Percentiles rank a stretch among this genome's conserved stretches.
Evolutionary conservation across 1,284 basidiomycete genomes (phyloP).

Genomic region (Leccinum holopus): DNA sequence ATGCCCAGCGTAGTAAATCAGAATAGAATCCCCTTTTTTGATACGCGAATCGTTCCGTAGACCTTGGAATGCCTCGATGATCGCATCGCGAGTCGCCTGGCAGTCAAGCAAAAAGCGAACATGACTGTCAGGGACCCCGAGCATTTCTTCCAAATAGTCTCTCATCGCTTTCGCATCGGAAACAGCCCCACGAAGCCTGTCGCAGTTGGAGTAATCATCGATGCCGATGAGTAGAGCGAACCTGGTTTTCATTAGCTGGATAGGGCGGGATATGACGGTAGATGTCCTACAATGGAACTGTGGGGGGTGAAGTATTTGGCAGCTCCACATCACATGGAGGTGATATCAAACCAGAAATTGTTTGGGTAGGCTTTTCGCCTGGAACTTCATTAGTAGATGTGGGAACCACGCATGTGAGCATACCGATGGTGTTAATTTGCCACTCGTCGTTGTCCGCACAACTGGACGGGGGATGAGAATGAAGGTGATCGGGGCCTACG

Average conservation of each 20-base stretch:
- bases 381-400: neutral
- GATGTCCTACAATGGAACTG: neutral
- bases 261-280: neutral
- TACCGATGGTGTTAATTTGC: neutral
- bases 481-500: neutral
- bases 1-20: conserved; percentile 66
- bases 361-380: neutral
- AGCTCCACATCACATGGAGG: neutral
- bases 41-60: conserved; percentile 55
- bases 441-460: neutral
- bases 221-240: conserved; percentile 62
- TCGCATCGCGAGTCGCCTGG: conserved; percentile 53
- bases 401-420: neutral
- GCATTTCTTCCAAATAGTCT: conserved; percentile 48
- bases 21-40: conserved; percentile 52
- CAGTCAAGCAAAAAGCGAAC: conserved; percentile 51
- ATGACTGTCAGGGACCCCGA: conserved; percentile 53
- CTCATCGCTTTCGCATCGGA: conserved; percentile 54
- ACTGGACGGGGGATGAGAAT: neutral
- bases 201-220: conserved; percentile 54
- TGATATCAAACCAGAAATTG: neutral
- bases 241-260: conserved; percentile 18
- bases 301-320: neutral
- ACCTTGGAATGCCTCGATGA: conserved; percentile 51
- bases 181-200: conserved; percentile 50